These are phyloP conservation scores for Pyrus pyrifolia DNA, from an alignment of 306 rosid genomes.

Conservation along the genomic window DNA sequence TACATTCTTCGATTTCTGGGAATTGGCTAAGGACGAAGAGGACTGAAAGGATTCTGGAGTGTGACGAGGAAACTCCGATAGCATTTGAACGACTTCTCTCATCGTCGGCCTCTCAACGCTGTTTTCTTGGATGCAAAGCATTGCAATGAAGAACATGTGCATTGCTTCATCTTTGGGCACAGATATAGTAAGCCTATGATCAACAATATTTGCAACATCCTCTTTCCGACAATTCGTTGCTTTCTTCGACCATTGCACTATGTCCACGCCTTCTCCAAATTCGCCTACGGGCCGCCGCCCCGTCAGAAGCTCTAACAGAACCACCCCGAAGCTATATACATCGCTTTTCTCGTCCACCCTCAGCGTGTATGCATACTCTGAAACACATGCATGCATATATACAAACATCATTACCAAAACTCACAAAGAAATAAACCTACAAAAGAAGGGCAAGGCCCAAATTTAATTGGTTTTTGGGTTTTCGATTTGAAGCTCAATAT, in stretches of 20 bases:
- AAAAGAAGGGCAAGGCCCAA: not conserved
- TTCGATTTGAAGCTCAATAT: too few relatives aligned
- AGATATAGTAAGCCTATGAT: constrained; percentile 23
- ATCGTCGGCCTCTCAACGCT: constrained; percentile 80
- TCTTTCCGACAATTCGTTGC: constrained; percentile 38
- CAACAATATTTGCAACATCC: constrained; percentile 37
- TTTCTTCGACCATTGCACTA: constrained; percentile 72
- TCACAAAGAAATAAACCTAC: not conserved
- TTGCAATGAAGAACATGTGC: constrained; percentile 67
- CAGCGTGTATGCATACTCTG: constrained; percentile 86
- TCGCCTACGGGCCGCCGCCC: constrained; percentile 75
- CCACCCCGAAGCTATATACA: constrained; percentile 76
- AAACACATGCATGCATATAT: not conserved
- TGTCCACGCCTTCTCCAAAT: constrained; percentile 65
- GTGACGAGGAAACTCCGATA: constrained; percentile 51
- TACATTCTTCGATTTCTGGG: constrained; percentile 11
- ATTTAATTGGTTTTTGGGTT: not conserved
- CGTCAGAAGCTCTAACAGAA: constrained; percentile 58
- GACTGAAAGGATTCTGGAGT: constrained; percentile 18
- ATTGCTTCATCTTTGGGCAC: constrained; percentile 61
- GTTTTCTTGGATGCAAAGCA: constrained; percentile 60
- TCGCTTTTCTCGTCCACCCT: constrained; percentile 82
- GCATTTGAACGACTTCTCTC: constrained; percentile 92
- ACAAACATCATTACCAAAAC: not conserved
- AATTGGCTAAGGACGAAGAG: constrained; percentile 27